Evolutionary conservation across 441 rosid species (phyloP), one percentile per base, ranked within the genome.

Genomic region (Rhodomyrtus psidioides): DNA sequence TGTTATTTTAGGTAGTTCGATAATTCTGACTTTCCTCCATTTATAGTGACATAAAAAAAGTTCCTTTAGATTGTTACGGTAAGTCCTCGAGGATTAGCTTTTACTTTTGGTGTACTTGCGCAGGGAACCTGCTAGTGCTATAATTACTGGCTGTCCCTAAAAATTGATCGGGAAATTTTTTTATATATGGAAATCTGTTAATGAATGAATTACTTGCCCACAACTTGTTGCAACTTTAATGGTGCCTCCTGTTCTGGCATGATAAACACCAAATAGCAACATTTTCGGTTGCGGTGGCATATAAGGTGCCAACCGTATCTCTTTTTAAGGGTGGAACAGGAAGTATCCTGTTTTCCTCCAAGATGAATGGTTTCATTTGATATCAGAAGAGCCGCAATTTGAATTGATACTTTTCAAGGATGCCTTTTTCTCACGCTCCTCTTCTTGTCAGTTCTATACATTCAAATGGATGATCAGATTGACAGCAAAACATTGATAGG

Each of bases 381-480:
- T 70, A 39, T 12, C 10, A 39, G n/a, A 39, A 39, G 79, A 51
- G 24, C 56, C 49, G 23, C 30, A 42, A 24, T 79, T 79, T 24
- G 53, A 12, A 30, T 81, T 15, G 58, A 27, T 49, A 28, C 1
- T 1, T 54, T 53, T 23, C 28, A 30, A 8, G 62, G 46, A 55
- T 82, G 70, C 49, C 84, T 86, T 70, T 55, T 83, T 54, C 83
- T 24, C 42, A 54, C 82, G 58, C 85, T 85, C 85, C 57, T 58
- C 75, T 90, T 70, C 53, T 82, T 39, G 75, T 55, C 89, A 98
- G 99, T 95, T 87, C 88, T 98, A 49, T 94, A 90, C 86, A 94
- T 98, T 90, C 97, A 96, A 91, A 94, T 96, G 99, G 99, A 98
- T 90, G 99, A 96, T 88, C 99, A 98, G 95, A 93, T 98, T 89